Conservation (phyloP, 768 basidiomycete genomes). For the Termitomyces sp. region DNA sequence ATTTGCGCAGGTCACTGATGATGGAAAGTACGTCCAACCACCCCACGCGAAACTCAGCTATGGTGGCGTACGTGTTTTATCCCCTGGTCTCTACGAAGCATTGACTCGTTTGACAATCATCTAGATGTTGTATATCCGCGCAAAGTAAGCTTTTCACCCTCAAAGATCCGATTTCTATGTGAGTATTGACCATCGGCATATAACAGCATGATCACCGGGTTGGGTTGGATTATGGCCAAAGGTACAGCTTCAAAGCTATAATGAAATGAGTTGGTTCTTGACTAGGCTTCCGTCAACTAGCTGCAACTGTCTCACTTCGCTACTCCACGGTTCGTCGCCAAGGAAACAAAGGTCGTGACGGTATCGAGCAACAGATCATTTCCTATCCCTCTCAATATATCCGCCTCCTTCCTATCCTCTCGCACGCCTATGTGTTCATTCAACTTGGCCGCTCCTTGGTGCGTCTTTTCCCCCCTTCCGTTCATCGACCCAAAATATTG, state of each 20-base stretch:
- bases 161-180: neutral
- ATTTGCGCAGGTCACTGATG: slow-evolving; percentile 64
- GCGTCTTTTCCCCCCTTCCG: slow-evolving; percentile 11
- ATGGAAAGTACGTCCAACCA: slow-evolving; percentile 58
- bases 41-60: slow-evolving; percentile 73
- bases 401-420: slow-evolving; percentile 65
- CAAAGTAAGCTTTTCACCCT: slow-evolving; percentile 35
- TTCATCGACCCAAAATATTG: neutral
- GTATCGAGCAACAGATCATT: slow-evolving; percentile 63
- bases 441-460: slow-evolving; percentile 57
- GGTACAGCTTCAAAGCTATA: slow-evolving; percentile 29
- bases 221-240: slow-evolving; percentile 61
- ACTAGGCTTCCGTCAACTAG: slow-evolving; percentile 19
- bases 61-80: slow-evolving; percentile 50
- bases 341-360: slow-evolving; percentile 43
- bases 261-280: neutral
- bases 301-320: slow-evolving; percentile 59
- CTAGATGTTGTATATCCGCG: slow-evolving; percentile 72
- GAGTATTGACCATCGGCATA: neutral
- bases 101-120: neutral
- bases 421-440: slow-evolving; percentile 66
- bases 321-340: slow-evolving; percentile 72
- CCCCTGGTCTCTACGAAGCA: neutral
- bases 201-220: slow-evolving; percentile 55
- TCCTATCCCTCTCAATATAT: slow-evolving; percentile 69